phyloP scores from a whole-genome alignment of 208 protist genomes.

The Angomonas deanei region DNA sequence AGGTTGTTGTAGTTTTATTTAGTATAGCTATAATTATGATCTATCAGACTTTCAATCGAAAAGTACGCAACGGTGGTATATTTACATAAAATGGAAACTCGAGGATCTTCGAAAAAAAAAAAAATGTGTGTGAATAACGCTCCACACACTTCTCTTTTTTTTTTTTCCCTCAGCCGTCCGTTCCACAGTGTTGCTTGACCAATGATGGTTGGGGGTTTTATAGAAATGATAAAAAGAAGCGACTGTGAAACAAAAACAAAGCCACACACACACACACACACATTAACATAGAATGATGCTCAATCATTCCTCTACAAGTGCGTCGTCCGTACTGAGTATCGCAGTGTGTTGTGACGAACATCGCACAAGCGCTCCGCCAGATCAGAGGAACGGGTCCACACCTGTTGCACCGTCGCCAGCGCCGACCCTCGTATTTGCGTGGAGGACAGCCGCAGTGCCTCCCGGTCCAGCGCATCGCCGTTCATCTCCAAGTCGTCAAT shows the following conservation, averaged over 20 bases:
- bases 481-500: conserved; percentile 9
- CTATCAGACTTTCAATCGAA: too few species aligned
- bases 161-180: background rate
- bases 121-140: conserved; percentile 1
- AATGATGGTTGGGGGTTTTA: too few species aligned
- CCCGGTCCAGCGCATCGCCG: conserved; percentile 3
- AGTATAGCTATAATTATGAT: too few species aligned
- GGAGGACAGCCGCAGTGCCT: background rate
- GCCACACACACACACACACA: background rate
- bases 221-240: too few species aligned
- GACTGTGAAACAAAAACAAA: background rate
- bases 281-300: background rate
- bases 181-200: too few species aligned
- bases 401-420: background rate
- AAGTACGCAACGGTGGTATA: too few species aligned
- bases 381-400: conserved; percentile 18
- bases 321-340: background rate
- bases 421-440: conserved; percentile 1
- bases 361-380: conserved; percentile 18
- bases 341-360: conserved; percentile 1
- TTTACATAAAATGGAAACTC: too few species aligned
- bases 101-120: too few species aligned
- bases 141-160: background rate
- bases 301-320: background rate
- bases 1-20: too few species aligned